Base-by-base conservation (phyloP, 768 basidiomycete species). In the Kwoniella newhampshirensis region DNA sequence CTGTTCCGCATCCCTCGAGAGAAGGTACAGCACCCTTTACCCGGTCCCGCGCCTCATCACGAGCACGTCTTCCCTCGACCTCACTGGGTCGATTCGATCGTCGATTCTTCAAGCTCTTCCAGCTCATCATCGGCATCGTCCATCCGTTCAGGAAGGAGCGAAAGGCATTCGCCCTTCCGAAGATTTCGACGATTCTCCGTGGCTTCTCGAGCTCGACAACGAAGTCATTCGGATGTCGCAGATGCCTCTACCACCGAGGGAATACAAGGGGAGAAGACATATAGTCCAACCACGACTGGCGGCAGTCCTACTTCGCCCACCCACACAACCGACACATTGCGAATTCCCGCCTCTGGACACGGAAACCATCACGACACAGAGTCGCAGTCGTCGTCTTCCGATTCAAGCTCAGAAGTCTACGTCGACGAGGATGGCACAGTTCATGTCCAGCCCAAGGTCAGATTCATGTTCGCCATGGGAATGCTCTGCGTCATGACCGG, bases 1-100 rank as follows among this genome's bases (percentile, higher is more conserved):
- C 54, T 71, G 8, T 71, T 71, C 60, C 45, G 60, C 23, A 46
- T 71, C 23, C 69, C 63, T 4, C 53, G 62, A 17, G 49, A 63
- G 8, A 45, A 45, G 12, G 37, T 46, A 5, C 45, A 56, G 2
- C 69, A 71, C 30, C 69, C 66, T 21, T 49, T 71, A 5, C 66
- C 69, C 12, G 69, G 69, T 37, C 69, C 69, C 20, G 42, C 57
- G 18, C 69, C 69, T n/a, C 53, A 56, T 13, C 62, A 62, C 46
- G 52, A 50, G 37, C 40, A 37, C 9, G 73, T 75, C 32, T 73
- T 75, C 55, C 73, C 73, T 37, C 57, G 60, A n/a, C 68, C 71
- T 25, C 51, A 66, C 51, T 75, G 73, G 73, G 63, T 71, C 15
- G 52, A 59, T 1, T 66, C 68, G 4, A 64, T 71, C 32, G 66